Conservation (phyloP, 2,329 filamentous ascomycete genomes). For the Stagonosporopsis tanaceti region DNA sequence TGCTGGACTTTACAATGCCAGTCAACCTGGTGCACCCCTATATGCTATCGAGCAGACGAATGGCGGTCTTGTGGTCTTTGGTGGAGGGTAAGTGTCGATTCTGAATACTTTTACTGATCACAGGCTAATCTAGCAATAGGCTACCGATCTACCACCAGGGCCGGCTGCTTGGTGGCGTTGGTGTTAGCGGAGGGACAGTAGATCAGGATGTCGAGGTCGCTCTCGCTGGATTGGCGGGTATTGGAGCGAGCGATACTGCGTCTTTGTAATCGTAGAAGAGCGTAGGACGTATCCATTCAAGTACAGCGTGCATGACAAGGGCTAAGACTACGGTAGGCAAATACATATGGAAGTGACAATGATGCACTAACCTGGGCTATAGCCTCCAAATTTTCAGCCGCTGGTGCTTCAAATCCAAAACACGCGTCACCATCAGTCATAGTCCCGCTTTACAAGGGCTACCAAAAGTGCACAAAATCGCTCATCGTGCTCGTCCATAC, state of each 20-base stretch:
- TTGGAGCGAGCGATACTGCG: slow-evolving; percentile 12
- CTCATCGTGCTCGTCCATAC: too few species aligned
- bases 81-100: slow-evolving; percentile 28
- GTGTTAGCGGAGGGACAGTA: slow-evolving; percentile 40
- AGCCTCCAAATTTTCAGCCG: neutral
- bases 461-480: too few species aligned
- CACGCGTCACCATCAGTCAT: too few species aligned
- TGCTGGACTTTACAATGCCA: slow-evolving; percentile 21
- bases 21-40: slow-evolving; percentile 29
- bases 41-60: slow-evolving; percentile 40
- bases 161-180: slow-evolving; percentile 38
- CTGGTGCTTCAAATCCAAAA: neutral
- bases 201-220: slow-evolving; percentile 38
- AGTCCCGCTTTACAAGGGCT: neutral
- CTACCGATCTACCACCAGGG: slow-evolving; percentile 38
- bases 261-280: slow-evolving; percentile 1
- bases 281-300: neutral
- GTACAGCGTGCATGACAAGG: neutral
- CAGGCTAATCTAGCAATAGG: slow-evolving; percentile 13
- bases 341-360: neutral
- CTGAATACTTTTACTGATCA: neutral
- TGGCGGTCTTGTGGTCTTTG: slow-evolving; percentile 39
- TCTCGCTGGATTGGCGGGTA: slow-evolving; percentile 6
- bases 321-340: neutral
- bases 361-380: neutral